Conservation (phyloP, 768 basidiomycete species). For the Tricholoma saponaceum region DNA sequence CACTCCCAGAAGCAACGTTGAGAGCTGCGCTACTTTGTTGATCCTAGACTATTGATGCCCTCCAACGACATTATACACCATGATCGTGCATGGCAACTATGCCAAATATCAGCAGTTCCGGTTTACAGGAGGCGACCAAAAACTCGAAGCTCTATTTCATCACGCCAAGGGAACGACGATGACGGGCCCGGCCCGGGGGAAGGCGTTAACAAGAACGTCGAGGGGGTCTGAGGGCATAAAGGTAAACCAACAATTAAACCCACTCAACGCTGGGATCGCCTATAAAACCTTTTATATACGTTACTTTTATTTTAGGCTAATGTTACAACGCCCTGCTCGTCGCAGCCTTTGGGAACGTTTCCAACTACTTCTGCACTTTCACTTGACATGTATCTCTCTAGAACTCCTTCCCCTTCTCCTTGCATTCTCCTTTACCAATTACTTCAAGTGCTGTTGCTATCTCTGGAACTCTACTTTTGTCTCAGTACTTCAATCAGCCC, state of each 20-base stretch:
- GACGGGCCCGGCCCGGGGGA: no score
- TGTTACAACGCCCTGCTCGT: conserved; percentile 28
- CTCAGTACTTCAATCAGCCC: conserved; percentile 71
- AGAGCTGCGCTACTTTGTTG: conserved; percentile 4
- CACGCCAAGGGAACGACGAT: conserved; percentile 60
- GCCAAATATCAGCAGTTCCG: conserved; percentile 25
- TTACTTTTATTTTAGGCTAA: conserved; percentile 78
- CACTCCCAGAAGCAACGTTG: conserved; percentile 17
- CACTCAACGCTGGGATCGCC: no score
- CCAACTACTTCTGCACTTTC: conserved; percentile 63
- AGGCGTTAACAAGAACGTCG: conserved; percentile 27
- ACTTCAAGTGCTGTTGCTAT: conserved; percentile 36
- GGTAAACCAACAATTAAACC: conserved; percentile 47
- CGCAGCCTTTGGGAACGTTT: conserved; percentile 44
- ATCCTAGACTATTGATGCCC: no score
- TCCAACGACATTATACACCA: conserved; percentile 15
- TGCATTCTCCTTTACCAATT: conserved; percentile 44
- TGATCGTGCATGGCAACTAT: conserved; percentile 8
- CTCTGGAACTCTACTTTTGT: conserved; percentile 48
- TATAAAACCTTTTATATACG: conserved; percentile 69
- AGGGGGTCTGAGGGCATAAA: conserved; percentile 92
- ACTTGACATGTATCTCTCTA: conserved; percentile 39
- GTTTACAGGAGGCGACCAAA: conserved; percentile 60
- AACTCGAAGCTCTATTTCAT: conserved; percentile 70
- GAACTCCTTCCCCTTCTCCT: conserved; percentile 31